A percentile compares a stretch with the other conserved stretches of the same genome.
Conservation (phyloP, 2,329 filamentous ascomycete genomes). For the Diaporthe velutina region DNA sequence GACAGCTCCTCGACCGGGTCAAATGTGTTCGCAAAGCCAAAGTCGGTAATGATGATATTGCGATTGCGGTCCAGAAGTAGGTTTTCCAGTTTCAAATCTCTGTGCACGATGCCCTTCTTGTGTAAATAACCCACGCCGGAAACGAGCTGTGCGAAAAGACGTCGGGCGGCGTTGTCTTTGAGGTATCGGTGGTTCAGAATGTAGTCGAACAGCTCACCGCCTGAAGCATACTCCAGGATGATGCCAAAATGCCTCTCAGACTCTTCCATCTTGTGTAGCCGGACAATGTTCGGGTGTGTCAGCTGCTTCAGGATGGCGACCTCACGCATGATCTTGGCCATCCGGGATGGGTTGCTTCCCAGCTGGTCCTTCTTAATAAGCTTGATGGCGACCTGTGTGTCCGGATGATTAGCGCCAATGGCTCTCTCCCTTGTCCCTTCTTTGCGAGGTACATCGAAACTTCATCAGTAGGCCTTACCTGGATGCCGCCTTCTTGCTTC, state of each 20-base stretch:
- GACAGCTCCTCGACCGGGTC: conserved; percentile 88
- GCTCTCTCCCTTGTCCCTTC: background rate
- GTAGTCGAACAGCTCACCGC: conserved; percentile 97
- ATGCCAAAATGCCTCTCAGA: conserved; percentile 98
- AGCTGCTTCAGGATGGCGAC: conserved; percentile 91
- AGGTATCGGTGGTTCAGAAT: conserved; percentile 97
- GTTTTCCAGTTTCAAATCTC: conserved; percentile 97
- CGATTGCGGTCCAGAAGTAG: conserved; percentile 93
- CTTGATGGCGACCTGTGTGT: conserved; percentile 88
- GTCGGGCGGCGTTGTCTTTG: conserved; percentile 90
- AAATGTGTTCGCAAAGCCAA: conserved; percentile 98
- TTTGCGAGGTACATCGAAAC: background rate
- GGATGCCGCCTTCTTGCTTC: conserved; percentile 94
- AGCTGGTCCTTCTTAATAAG: conserved; percentile 93
- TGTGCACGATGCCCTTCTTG: conserved; percentile 98
- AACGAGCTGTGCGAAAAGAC: conserved; percentile 93
- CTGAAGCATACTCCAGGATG: conserved; percentile 97
- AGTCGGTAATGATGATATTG: conserved; percentile 99
- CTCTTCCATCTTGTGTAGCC: conserved; percentile 97
- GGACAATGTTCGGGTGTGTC: conserved; percentile 95
- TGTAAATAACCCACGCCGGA: conserved; percentile 98
- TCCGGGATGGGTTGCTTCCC: conserved; percentile 86
- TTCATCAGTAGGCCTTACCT: conserved; percentile 61
- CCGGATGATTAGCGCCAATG: conserved; percentile 9
- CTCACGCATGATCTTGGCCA: conserved; percentile 98